Evolutionary conservation across 2,329 filamentous ascomycete species (phyloP).

Genomic region (Cladosporium austrohemisphaericum): DNA sequence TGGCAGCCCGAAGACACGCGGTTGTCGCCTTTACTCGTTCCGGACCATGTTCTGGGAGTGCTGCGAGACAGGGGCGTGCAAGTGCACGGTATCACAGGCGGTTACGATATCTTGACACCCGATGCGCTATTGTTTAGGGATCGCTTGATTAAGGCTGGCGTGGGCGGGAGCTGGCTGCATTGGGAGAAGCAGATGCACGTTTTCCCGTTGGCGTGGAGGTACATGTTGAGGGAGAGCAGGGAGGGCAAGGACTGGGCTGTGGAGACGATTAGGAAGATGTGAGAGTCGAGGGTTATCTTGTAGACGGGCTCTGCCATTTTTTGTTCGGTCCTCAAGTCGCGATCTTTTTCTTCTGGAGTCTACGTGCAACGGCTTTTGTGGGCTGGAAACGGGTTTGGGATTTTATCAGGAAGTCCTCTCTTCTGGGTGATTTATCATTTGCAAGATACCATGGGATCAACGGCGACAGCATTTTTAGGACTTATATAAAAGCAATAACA

Average conservation of each 20-base stretch:
- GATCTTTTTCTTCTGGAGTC: too few species aligned
- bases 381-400: too few species aligned
- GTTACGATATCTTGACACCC: conserved; percentile 52
- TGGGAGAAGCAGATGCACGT: conserved; percentile 62
- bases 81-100: conserved; percentile 52
- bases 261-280: conserved; percentile 27
- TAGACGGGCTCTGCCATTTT: too few species aligned
- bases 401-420: too few species aligned
- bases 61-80: conserved; percentile 42
- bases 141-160: conserved; percentile 40
- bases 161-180: conserved; percentile 54
- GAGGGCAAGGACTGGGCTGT: conserved; percentile 47
- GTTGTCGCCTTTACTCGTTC: conserved; percentile 46
- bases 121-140: conserved; percentile 50
- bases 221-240: conserved; percentile 46
- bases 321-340: too few species aligned
- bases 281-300: not conserved
- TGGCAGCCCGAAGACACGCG: conserved; percentile 43
- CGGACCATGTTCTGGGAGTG: conserved; percentile 37
- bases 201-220: conserved; percentile 51
- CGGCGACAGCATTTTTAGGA: too few species aligned
- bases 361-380: too few species aligned
- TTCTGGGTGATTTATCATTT: too few species aligned
- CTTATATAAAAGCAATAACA: too few species aligned
- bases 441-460: too few species aligned